Percentiles rank a stretch among this genome's conserved stretches.
phyloP scores from a whole-genome alignment of 2,329 filamentous ascomycete genomes.

The Pseudocercospora pini-densiflorae region DNA sequence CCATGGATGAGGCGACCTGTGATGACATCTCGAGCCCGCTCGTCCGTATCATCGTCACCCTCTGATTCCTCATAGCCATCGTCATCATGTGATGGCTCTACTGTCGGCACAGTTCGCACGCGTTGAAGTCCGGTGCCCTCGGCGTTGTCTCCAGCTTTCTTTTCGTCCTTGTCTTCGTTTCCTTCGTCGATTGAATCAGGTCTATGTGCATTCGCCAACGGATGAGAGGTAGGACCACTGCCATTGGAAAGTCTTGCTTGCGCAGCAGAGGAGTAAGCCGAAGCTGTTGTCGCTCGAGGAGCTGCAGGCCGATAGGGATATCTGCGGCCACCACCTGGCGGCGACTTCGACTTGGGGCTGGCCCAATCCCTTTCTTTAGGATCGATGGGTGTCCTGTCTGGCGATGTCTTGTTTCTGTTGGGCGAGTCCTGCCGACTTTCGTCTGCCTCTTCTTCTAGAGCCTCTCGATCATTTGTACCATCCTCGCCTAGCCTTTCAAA shows the following conservation, averaged over 20 bases:
- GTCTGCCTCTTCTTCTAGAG: constrained; percentile 29
- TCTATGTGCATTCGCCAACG: constrained; percentile 38
- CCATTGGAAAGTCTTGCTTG: constrained; percentile 35
- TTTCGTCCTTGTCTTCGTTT: constrained; percentile 1
- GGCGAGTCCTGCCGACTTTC: constrained; percentile 16
- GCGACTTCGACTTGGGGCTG: constrained; percentile 22
- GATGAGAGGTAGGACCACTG: constrained; percentile 34
- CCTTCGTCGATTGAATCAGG: constrained; percentile 34
- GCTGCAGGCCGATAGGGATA: constrained; percentile 13
- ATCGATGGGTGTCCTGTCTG: constrained; percentile 18
- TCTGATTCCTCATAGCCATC: constrained; percentile 42
- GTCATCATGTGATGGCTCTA: constrained; percentile 33
- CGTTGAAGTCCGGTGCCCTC: constrained; percentile 25
- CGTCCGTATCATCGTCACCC: constrained; percentile 42
- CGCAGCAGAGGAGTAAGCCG: constrained; percentile 18
- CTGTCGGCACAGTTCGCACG: constrained; percentile 33
- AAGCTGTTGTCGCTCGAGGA: constrained; percentile 29
- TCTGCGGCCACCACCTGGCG: constrained; percentile 21
- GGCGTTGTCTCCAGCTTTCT: constrained; percentile 5
- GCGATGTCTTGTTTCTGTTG: constrained; percentile 7
- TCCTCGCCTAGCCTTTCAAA: constrained; percentile 55
- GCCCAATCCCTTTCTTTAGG: constrained; percentile 37
- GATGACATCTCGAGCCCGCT: constrained; percentile 82
- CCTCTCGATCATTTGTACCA: constrained; percentile 44
- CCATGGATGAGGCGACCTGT: constrained; percentile 90